Evolutionary conservation across 805 yeast genomes (phyloP), one percentile per base, ranked within the genome.

Genomic region (Tetrapisispora fleetii): DNA sequence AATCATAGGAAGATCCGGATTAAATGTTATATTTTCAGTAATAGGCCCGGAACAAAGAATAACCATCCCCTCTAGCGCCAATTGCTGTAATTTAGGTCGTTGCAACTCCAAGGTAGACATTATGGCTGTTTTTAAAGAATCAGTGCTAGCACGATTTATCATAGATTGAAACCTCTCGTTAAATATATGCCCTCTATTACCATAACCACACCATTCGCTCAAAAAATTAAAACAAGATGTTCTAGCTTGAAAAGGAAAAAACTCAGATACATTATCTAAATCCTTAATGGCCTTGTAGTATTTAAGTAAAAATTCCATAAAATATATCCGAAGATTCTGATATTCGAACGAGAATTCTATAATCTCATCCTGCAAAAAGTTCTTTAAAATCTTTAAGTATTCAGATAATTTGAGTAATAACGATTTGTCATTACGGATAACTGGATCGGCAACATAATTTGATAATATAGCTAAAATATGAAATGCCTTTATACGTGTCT

Each of bases 121-220:
- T 22, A 78, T 76, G 9, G 87, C 68, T 0, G 86, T 74, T 8
- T 73, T 63, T 55, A 62, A 74, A 48, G 68, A 65, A n/a, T 62
- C 52, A 35, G 54, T 66, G 2, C 58, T 60, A 18, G 72, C 47
- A 69, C 66, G 70, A 39, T 69, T 70, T 17, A 79, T 72, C 79
- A 82, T 82, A 1, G 66, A 55, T 4, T 68, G 62, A 54, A 88
- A 88, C 41, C 96, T 71, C 39, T 83, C 84, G 30, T 79, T 80
- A 2, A 88, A 77, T 2, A 81, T 59, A 1, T 71, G 60, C 9
- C 78, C 74, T 22, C 80, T 71, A 46, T 78, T 81, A 2, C 98
- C 97, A 64, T 79, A 80, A 0, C 95, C 95, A 63, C 96, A 89
- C 99, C 99, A 93, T 62, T 87, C 95, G 54, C 85, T 90, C 49